A percentile compares a stretch with the other conserved stretches of the same genome.
phyloP scores from a whole-genome alignment of 1,139 yeast genomes.

The Zhuliangozyma parablackwelliae region DNA sequence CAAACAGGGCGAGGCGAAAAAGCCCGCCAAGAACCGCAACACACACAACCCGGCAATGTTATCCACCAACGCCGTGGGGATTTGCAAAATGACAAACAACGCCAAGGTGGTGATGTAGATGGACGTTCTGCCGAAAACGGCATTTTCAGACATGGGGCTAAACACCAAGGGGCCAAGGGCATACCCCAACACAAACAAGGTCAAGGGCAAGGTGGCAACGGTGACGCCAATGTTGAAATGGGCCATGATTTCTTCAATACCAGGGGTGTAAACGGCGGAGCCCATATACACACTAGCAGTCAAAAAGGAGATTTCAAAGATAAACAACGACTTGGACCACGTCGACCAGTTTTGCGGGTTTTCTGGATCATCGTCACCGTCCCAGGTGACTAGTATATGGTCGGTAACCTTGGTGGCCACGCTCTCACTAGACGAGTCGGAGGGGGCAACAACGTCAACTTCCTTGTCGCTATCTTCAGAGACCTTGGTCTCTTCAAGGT shows the following conservation, averaged over 20 bases:
- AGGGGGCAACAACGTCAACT: background rate
- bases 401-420: background rate
- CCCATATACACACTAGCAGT: constrained; percentile 57
- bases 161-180: constrained; percentile 38
- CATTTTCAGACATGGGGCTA: constrained; percentile 36
- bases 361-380: constrained; percentile 51
- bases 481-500: constrained; percentile 9
- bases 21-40: constrained; percentile 28
- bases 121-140: constrained; percentile 49
- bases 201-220: constrained; percentile 29
- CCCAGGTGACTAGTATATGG: constrained; percentile 32
- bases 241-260: constrained; percentile 26
- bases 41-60: constrained; percentile 28
- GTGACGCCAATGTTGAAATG: constrained; percentile 23
- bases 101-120: constrained; percentile 27
- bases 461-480: background rate
- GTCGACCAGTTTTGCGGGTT: constrained; percentile 57
- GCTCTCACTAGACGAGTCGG: background rate
- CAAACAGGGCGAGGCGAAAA: constrained; percentile 31
- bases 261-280: constrained; percentile 60
- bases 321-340: constrained; percentile 31
- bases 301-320: constrained; percentile 38
- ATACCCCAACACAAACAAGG: constrained; percentile 36
- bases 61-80: constrained; percentile 27
- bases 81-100: constrained; percentile 30